Evolutionary conservation across 1,284 basidiomycete genomes (phyloP).

Genomic region (Ustilago nuda): DNA sequence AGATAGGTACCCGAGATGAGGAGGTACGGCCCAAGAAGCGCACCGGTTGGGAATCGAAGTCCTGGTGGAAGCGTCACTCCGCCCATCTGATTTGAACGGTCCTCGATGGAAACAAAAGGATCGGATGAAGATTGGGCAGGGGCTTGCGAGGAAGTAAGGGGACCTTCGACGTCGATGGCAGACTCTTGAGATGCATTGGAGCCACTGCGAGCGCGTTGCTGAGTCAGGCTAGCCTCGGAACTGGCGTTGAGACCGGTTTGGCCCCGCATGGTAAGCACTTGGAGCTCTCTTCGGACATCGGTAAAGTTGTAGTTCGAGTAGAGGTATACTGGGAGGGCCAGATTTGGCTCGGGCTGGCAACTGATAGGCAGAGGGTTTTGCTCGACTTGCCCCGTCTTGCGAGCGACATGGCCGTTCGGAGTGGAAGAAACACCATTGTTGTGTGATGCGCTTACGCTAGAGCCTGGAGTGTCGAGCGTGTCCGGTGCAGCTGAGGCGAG

Average conservation of each 20-base stretch:
- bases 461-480: background rate
- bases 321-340: slow-evolving; percentile 53
- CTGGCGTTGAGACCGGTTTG: slow-evolving; percentile 2
- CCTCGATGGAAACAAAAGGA: slow-evolving; percentile 43
- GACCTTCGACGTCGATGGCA: slow-evolving; percentile 38
- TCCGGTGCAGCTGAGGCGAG: background rate
- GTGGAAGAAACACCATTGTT: slow-evolving; percentile 2
- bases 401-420: slow-evolving; percentile 6
- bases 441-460: slow-evolving; percentile 3
- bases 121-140: slow-evolving; percentile 12
- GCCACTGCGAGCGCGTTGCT: slow-evolving; percentile 23
- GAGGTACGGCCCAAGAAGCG: slow-evolving; percentile 56
- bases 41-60: slow-evolving; percentile 63
- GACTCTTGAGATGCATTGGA: slow-evolving; percentile 48
- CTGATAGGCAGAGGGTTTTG: slow-evolving; percentile 53
- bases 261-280: slow-evolving; percentile 44
- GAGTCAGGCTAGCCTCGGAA: slow-evolving; percentile 2
- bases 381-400: slow-evolving; percentile 26
- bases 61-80: slow-evolving; percentile 64
- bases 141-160: slow-evolving; percentile 28
- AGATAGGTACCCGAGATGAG: slow-evolving; percentile 66
- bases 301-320: slow-evolving; percentile 68
- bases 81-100: slow-evolving; percentile 54
- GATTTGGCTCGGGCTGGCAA: slow-evolving; percentile 11
- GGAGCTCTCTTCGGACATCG: slow-evolving; percentile 64